A percentile compares a stretch with the other conserved stretches of the same genome.
Conservation (phyloP, 345 rosid genomes). For the Salix suchowensis region DNA sequence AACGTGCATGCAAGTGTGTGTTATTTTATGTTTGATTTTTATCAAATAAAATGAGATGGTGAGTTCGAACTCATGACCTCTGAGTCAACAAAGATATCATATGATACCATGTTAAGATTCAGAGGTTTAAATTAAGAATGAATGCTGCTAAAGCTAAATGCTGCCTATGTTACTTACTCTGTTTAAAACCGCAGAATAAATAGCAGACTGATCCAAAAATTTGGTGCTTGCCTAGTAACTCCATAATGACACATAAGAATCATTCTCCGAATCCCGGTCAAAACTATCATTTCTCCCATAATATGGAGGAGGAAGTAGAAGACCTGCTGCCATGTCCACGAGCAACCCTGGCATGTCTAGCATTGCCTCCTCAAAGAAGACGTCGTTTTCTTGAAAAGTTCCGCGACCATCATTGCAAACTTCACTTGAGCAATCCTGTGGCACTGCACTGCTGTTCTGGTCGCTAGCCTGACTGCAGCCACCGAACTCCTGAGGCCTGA, state of each 20-base stretch:
- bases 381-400: conserved; percentile 1
- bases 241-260: conserved; percentile 6
- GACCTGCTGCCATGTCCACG: conserved; percentile 57
- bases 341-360: conserved; percentile 47
- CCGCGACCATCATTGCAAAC: not conserved
- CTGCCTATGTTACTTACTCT: not conserved
- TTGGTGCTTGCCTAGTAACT: conserved; percentile 2
- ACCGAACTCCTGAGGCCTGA: conserved; percentile 31
- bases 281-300: conserved; percentile 5
- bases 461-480: not conserved
- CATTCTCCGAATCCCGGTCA: conserved; percentile 5
- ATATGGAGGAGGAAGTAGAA: conserved; percentile 55
- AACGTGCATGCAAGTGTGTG: too few species aligned
- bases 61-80: too few species aligned
- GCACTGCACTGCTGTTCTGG: too few species aligned
- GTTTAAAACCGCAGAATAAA: not conserved
- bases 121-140: not conserved
- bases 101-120: too few species aligned
- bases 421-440: conserved; percentile 6
- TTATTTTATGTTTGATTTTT: too few species aligned
- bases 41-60: too few species aligned
- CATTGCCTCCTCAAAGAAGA: conserved; percentile 35
- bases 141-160: not conserved
- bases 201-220: not conserved
- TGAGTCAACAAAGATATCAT: too few species aligned